These are phyloP conservation scores for Cryptosporidium baileyi DNA, from an alignment of 169 alveolate species.

Conservation along the genomic window DNA sequence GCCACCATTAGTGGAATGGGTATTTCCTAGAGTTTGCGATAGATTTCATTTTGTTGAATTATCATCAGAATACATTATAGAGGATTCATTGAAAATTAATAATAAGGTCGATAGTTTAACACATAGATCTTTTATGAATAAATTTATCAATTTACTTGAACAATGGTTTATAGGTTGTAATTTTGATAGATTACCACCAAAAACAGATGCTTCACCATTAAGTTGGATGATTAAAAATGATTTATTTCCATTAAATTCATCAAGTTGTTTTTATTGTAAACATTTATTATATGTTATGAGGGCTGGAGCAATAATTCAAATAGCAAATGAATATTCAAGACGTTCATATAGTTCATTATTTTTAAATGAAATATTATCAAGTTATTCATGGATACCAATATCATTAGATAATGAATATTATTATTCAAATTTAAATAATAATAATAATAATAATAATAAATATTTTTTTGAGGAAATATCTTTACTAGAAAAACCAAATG, in stretches of 20 bases:
- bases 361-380: slow-evolving; percentile 30
- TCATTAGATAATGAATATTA: neutral
- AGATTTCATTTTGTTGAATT: slow-evolving; percentile 60
- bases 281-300: slow-evolving; percentile 52
- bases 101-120: neutral
- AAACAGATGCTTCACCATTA: slow-evolving; percentile 51
- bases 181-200: slow-evolving; percentile 69
- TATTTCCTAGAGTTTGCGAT: slow-evolving; percentile 54
- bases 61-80: slow-evolving; percentile 27
- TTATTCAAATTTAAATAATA: neutral
- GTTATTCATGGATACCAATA: slow-evolving; percentile 48
- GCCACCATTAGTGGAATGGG: slow-evolving; percentile 70
- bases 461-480: neutral
- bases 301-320: slow-evolving; percentile 63
- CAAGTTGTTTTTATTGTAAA: slow-evolving; percentile 27
- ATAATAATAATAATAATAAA: neutral
- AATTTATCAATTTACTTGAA: slow-evolving; percentile 42
- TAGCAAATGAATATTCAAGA: slow-evolving; percentile 66
- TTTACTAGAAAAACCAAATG: slow-evolving; percentile 5
- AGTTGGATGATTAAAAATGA: slow-evolving; percentile 54
- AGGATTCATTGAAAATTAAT: neutral
- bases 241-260: slow-evolving; percentile 14
- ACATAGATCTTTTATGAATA: slow-evolving; percentile 11
- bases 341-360: slow-evolving; percentile 55
- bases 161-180: slow-evolving; percentile 66